Percentiles rank a stretch among this genome's conserved stretches.
These are phyloP conservation scores for Myxozyma melibiosi DNA, from an alignment of 805 yeast genomes.

Conservation along the genomic window DNA sequence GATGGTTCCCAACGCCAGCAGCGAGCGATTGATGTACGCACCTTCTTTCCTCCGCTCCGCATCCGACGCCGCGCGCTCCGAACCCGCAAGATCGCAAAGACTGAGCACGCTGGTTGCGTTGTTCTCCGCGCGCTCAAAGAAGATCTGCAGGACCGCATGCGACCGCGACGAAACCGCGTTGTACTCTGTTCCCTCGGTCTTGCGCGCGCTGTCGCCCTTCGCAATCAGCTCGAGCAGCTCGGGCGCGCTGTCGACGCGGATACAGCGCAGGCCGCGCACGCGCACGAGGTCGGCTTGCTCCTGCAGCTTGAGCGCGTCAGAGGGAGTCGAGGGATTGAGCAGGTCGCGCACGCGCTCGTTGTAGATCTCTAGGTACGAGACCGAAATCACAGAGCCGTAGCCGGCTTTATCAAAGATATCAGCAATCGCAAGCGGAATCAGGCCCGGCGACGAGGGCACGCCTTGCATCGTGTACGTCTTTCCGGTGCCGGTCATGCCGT, in stretches of 20 bases:
- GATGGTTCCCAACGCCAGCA: conserved; percentile 89
- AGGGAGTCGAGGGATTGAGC: conserved; percentile 48
- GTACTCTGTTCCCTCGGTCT: conserved; percentile 87
- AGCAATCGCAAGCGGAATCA: conserved; percentile 67
- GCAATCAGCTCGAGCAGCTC: conserved; percentile 64
- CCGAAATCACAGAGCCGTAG: conserved; percentile 46
- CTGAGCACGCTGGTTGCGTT: conserved; percentile 57
- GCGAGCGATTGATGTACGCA: conserved; percentile 85
- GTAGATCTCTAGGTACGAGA: conserved; percentile 83
- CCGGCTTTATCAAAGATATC: conserved; percentile 57
- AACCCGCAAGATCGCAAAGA: conserved; percentile 93
- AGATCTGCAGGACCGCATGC: conserved; percentile 81
- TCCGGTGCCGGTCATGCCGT: conserved; percentile 94
- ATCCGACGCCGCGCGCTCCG: conserved; percentile 80
- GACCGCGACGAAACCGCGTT: conserved; percentile 87
- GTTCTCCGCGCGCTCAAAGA: conserved; percentile 45
- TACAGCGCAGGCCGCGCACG: conserved; percentile 72
- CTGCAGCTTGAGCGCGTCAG: conserved; percentile 68
- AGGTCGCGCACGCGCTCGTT: conserved; percentile 85
- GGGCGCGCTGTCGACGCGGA: conserved; percentile 55
- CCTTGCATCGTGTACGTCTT: conserved; percentile 90
- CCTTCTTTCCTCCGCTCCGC: conserved; percentile 90
- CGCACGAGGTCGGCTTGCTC: conserved; percentile 69
- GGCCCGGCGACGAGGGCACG: conserved; percentile 60
- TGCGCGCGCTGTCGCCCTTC: conserved; percentile 71